Percentiles rank a stretch among this genome's conserved stretches.
phyloP scores from a whole-genome alignment of 2,329 filamentous ascomycete genomes.

The Biscogniauxia sp. region DNA sequence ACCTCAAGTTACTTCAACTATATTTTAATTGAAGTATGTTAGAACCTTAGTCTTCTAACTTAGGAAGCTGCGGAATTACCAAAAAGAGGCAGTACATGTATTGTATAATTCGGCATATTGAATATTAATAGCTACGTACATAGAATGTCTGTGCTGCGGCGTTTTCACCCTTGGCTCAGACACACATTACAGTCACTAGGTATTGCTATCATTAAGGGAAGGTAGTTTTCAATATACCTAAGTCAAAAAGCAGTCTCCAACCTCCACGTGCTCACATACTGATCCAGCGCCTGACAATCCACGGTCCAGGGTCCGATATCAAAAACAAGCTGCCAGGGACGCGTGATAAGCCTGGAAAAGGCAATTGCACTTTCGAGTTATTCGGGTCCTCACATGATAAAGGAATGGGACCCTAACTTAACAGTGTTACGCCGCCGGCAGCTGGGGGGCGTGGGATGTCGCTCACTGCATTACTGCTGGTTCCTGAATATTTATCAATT shows the following conservation, averaged over 20 bases:
- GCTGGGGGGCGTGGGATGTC: not conserved
- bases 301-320: not conserved
- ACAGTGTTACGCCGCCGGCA: not conserved
- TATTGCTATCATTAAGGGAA: no score
- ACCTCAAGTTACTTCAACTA: no score
- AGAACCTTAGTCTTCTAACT: no score
- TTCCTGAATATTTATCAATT: not conserved
- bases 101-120: no score
- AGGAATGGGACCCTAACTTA: not conserved
- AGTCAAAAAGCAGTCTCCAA: constrained; percentile 7
- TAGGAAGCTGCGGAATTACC: no score
- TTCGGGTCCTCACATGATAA: not conserved
- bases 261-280: constrained; percentile 1
- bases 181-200: constrained; percentile 41
- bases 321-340: not conserved
- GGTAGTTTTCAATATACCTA: not conserved
- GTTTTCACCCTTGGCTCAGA: constrained; percentile 9
- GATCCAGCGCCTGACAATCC: not conserved
- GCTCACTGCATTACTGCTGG: not conserved
- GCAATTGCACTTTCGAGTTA: not conserved
- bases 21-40: no score
- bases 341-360: not conserved
- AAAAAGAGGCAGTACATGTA: no score
- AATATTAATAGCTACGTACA: no score
- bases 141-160: no score